Conservation (phyloP, 352 stramenopile species). For the Peronosclerospora sorghi region DNA sequence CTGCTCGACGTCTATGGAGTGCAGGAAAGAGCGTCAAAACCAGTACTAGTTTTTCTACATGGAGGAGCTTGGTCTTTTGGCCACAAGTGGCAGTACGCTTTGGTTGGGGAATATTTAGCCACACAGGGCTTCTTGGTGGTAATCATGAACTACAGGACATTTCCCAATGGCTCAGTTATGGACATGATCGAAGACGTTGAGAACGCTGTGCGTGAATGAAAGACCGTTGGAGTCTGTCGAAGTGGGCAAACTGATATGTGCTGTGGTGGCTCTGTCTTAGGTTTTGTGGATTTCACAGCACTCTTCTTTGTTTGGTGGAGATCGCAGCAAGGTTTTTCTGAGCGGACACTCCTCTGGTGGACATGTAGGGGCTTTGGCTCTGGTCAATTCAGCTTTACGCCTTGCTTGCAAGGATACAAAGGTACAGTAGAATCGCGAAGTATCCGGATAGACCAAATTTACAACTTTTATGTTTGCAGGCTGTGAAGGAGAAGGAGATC, state of each 20-base stretch:
- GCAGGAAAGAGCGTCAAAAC: slow-evolving; percentile 13
- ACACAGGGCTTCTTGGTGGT: slow-evolving; percentile 62
- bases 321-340: slow-evolving; percentile 37
- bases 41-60: slow-evolving; percentile 87
- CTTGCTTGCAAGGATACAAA: slow-evolving; percentile 12
- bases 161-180: slow-evolving; percentile 65
- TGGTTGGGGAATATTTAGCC: slow-evolving; percentile 50
- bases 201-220: slow-evolving; percentile 27
- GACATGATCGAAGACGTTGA: slow-evolving; percentile 87
- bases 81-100: slow-evolving; percentile 70
- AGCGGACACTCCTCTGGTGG: slow-evolving; percentile 57
- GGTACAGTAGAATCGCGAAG: neutral
- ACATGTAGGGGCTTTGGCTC: slow-evolving; percentile 41
- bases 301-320: slow-evolving; percentile 35
- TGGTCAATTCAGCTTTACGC: slow-evolving; percentile 42
- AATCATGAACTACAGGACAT: slow-evolving; percentile 87
- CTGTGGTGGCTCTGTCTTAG: slow-evolving; percentile 12
- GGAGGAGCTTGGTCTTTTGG: slow-evolving; percentile 82
- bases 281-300: slow-evolving; percentile 45
- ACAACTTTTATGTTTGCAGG: neutral
- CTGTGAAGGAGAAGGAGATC: slow-evolving; percentile 20
- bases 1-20: slow-evolving; percentile 54
- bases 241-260: neutral
- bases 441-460: neutral
- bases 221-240: neutral